Evolutionary conservation across 2,329 filamentous ascomycete genomes (phyloP).

Genomic region (Colletotrichum zoysiae): DNA sequence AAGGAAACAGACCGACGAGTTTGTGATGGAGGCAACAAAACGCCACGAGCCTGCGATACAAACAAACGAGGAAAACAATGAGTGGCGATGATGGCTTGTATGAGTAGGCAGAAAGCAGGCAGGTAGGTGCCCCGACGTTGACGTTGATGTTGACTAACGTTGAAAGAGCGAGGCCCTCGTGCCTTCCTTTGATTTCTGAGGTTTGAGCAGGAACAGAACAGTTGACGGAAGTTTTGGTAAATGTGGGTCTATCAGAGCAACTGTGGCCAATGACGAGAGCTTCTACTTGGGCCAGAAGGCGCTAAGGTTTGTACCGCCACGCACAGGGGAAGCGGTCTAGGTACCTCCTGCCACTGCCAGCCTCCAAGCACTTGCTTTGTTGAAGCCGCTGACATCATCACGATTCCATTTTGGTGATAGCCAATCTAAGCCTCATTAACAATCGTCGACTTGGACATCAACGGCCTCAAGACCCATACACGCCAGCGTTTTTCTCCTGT

Average conservation of each 20-base stretch:
- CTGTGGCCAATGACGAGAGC: not conserved
- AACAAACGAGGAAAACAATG: not conserved
- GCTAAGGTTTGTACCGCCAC: too few relatives aligned
- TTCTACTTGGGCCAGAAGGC: too few relatives aligned
- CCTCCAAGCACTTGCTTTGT: too few relatives aligned
- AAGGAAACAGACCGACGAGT: not conserved
- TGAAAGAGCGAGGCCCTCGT: not conserved
- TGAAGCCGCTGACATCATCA: slow-evolving; percentile 20
- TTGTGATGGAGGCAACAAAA: not conserved
- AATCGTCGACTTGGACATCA: not conserved
- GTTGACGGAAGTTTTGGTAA: not conserved
- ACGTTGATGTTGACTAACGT: not conserved
- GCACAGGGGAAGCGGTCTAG: too few relatives aligned
- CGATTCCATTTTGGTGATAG: not conserved
- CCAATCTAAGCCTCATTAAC: not conserved
- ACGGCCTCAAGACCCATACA: not conserved
- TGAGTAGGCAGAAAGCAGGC: not conserved
- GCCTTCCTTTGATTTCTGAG: not conserved
- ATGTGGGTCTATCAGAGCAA: not conserved
- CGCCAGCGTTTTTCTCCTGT: not conserved
- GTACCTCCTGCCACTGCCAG: not conserved
- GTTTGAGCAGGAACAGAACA: slow-evolving; percentile 6
- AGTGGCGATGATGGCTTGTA: not conserved
- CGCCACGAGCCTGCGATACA: not conserved
- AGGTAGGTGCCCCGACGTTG: too few relatives aligned